Conservation (phyloP, 148 eudicot genomes). For the Dysphania ambrosioides region DNA sequence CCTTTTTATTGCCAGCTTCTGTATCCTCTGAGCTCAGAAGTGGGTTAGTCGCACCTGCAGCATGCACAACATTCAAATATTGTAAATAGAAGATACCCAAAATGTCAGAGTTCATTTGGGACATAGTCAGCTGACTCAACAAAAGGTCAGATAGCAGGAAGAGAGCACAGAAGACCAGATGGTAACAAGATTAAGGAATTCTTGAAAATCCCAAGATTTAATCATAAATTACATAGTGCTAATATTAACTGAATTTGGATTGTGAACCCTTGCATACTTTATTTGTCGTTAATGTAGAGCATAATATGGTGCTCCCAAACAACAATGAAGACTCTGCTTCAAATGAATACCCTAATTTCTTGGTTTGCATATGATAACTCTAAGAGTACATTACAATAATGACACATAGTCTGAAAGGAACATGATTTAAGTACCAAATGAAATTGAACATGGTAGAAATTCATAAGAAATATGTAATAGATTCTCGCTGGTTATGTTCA, state of each 20-base stretch:
- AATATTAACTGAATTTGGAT: neutral
- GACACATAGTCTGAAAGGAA: too few relatives aligned
- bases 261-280: too few relatives aligned
- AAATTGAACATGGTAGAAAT: too few relatives aligned
- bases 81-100: neutral
- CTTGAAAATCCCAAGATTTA: neutral
- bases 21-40: slow-evolving; percentile 67
- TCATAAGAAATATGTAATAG: too few relatives aligned
- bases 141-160: neutral
- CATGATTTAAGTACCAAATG: too few relatives aligned
- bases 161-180: neutral
- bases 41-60: slow-evolving; percentile 55
- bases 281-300: too few relatives aligned
- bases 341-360: too few relatives aligned
- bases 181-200: neutral
- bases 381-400: too few relatives aligned
- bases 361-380: too few relatives aligned
- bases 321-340: too few relatives aligned
- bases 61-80: neutral
- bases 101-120: neutral
- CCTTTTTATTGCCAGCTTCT: slow-evolving; percentile 56
- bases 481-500: too few relatives aligned
- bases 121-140: neutral
- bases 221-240: neutral
- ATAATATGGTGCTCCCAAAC: too few relatives aligned